These are phyloP conservation scores for Pseudogymnoascus sp. DNA, from an alignment of 2,329 filamentous ascomycete genomes.

Conservation along the genomic window DNA sequence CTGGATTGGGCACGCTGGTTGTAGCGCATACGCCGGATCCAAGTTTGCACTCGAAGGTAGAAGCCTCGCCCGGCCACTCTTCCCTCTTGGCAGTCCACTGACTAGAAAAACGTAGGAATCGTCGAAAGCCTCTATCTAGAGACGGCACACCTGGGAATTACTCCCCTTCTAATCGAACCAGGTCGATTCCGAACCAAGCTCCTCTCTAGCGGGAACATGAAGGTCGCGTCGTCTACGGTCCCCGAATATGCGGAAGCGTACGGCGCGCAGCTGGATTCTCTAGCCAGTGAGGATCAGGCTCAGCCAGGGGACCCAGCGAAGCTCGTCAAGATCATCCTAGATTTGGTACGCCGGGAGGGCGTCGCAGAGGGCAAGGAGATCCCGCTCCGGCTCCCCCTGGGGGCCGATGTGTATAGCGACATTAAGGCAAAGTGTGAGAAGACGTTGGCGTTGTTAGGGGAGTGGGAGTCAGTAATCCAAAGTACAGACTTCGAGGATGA, in stretches of 20 bases:
- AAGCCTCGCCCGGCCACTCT: background rate
- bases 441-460: background rate
- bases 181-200: slow-evolving; percentile 46
- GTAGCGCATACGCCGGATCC: slow-evolving; percentile 12
- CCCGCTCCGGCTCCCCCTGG: slow-evolving; percentile 31
- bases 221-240: background rate
- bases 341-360: slow-evolving; percentile 31
- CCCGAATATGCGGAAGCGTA: background rate
- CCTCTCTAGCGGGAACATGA: slow-evolving; percentile 10
- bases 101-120: slow-evolving; percentile 1
- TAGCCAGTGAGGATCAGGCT: slow-evolving; percentile 26
- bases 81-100: background rate
- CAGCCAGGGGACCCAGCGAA: slow-evolving; percentile 37
- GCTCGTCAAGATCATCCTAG: slow-evolving; percentile 32
- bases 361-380: slow-evolving; percentile 26
- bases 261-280: slow-evolving; percentile 5
- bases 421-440: slow-evolving; percentile 24
- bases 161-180: slow-evolving; percentile 34
- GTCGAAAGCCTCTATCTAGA: slow-evolving; percentile 17
- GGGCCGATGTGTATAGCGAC: slow-evolving; percentile 28
- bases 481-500: too few species aligned
- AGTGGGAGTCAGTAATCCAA: too few species aligned
- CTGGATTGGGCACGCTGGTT: slow-evolving; percentile 12
- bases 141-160: slow-evolving; percentile 14
- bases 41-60: slow-evolving; percentile 20